phyloP scores from a whole-genome alignment of 306 rosid genomes.

The Lathyrus aphaca region DNA sequence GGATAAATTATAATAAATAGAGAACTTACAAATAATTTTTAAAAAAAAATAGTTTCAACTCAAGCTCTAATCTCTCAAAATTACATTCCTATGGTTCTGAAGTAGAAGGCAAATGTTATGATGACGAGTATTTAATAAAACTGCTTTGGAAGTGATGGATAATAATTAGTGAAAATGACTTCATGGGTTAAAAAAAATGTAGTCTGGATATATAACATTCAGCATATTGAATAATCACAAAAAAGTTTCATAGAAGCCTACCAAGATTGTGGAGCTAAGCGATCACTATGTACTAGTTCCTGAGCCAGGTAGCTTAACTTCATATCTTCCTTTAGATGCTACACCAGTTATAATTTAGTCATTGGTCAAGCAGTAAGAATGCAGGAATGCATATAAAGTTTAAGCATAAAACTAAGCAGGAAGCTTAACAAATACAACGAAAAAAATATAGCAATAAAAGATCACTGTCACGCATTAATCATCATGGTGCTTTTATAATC shows the following conservation, averaged over 20 bases:
- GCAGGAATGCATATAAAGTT: slow-evolving; percentile 7
- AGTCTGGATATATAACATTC: slow-evolving; percentile 9
- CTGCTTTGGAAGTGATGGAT: slow-evolving; percentile 18
- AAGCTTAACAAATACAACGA: slow-evolving; percentile 23
- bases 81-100: slow-evolving; percentile 7
- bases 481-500: slow-evolving; percentile 21
- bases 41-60: not conserved
- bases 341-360: slow-evolving; percentile 47
- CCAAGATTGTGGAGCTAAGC: slow-evolving; percentile 97
- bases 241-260: slow-evolving; percentile 56
- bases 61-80: slow-evolving; percentile 8
- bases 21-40: slow-evolving; percentile 3
- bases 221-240: slow-evolving; percentile 27
- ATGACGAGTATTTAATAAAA: not conserved
- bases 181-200: not conserved
- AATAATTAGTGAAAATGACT: slow-evolving; percentile 13
- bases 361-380: slow-evolving; percentile 37
- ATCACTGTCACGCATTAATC: slow-evolving; percentile 7
- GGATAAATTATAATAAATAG: slow-evolving; percentile 14
- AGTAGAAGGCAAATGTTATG: not conserved
- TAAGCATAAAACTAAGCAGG: slow-evolving; percentile 23
- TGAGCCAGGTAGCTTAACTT: slow-evolving; percentile 93
- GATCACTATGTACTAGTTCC: slow-evolving; percentile 87
- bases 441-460: not conserved
- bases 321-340: slow-evolving; percentile 99